phyloP scores from a whole-genome alignment of 495 filamentous ascomycete species.

The Penicillium diatomitis region DNA sequence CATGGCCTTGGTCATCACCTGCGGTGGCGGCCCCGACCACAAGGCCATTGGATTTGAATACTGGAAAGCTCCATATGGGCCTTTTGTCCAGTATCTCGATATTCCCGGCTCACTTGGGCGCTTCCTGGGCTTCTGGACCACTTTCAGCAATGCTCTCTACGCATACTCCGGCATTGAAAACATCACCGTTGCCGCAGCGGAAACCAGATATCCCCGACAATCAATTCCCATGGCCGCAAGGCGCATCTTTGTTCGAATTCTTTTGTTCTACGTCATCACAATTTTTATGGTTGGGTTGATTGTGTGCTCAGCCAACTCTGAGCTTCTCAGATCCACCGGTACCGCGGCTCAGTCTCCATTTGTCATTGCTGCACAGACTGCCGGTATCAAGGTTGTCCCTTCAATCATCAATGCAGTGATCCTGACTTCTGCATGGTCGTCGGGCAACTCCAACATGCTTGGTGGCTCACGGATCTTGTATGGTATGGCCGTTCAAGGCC shows the following conservation, averaged over 20 bases:
- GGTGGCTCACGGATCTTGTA: constrained; percentile 38
- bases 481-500: constrained; percentile 31
- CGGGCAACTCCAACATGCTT: constrained; percentile 39
- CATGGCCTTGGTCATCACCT: constrained; percentile 29
- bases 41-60: constrained; percentile 13
- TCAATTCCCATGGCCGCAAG: constrained; percentile 32
- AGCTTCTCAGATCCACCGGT: constrained; percentile 32
- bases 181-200: constrained; percentile 40
- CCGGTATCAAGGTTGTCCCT: constrained; percentile 34
- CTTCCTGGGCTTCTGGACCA: constrained; percentile 46
- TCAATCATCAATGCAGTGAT: constrained; percentile 43
- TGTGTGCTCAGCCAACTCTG: constrained; percentile 34
- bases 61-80: constrained; percentile 16
- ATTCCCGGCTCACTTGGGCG: constrained; percentile 10
- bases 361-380: constrained; percentile 39
- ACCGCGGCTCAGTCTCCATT: constrained; percentile 40
- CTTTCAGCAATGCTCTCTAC: constrained; percentile 47
- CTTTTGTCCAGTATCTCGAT: constrained; percentile 15
- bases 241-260: constrained; percentile 31
- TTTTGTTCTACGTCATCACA: constrained; percentile 34
- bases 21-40: constrained; percentile 13
- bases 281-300: constrained; percentile 37
- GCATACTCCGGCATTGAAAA: constrained; percentile 46
- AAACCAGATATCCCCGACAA: constrained; percentile 25
- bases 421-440: constrained; percentile 35